Base-by-base conservation (phyloP, 306 rosid species). In the Ormosia semicastrata region DNA sequence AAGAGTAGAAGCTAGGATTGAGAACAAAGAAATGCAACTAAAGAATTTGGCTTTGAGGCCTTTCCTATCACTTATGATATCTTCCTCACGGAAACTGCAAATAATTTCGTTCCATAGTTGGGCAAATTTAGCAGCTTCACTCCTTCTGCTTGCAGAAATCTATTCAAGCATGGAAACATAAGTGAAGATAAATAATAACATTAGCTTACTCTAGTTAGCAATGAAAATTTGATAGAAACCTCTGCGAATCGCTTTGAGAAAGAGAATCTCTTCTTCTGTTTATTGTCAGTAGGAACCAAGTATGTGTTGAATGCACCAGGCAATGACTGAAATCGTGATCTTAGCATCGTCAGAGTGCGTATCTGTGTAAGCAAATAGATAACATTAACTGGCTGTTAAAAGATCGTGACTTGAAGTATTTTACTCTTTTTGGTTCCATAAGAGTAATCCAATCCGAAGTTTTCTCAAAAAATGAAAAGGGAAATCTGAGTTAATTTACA, bases 61-160 rank as follows among this genome's bases (percentile, higher is more conserved):
- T 88, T 92, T 85, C 99, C 98, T 89, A 62, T 95, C 97, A 41
- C 94, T 92, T 65, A 95, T 89, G 82, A 95, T 74, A 87, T 95
- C 99, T 80, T 95, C 98, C 90, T 95, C 98, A 10, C 99, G 98
- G 81, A 92, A 95, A 90, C 99, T 93, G 85, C 98, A 90, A 68
- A 95, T 95, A 76, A 95, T 83, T 92, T 93, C 98, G 79, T 95
- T 95, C 98, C 98, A 95, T 80, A 95, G 62, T 75, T 95, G 99
- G 76, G 99, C 96, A 86, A 95, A 95, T 75, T 95, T 95, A 46
- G 99, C 97, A 82, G 99, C 99, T 87, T 95, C 99, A 89, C 91
- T 91, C 87, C 97, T 93, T 87, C 91, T 90, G 88, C 93, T 92
- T 15, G 98, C 75, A 8, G 97, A 82, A 85, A 93, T 85, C 99